A percentile compares a stretch with the other conserved stretches of the same genome.
These are phyloP conservation scores for Anthracocystis setariae DNA, from an alignment of 1,284 basidiomycete genomes.

Conservation along the genomic window DNA sequence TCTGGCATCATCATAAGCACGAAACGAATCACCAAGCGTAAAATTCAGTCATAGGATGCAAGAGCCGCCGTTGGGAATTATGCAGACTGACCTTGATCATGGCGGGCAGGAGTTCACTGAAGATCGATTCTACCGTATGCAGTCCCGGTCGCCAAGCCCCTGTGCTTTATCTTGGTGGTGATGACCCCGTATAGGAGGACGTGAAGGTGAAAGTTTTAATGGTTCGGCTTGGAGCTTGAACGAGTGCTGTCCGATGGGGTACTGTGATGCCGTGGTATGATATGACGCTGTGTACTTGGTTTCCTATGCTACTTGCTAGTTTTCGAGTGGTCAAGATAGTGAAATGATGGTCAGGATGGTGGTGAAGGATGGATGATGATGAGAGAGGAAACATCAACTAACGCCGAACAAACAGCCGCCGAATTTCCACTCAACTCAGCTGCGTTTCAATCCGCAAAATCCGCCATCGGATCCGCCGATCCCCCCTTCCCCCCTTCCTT, in stretches of 20 bases:
- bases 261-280: no score
- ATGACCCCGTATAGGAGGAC: no score
- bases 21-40: not conserved
- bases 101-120: slow-evolving; percentile 7
- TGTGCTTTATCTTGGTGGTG: no score
- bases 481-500: no score
- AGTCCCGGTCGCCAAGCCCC: no score
- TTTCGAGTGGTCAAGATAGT: no score
- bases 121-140: not conserved
- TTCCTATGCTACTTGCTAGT: no score
- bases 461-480: slow-evolving; percentile 36
- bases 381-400: slow-evolving; percentile 3
- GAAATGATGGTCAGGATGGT: not conserved
- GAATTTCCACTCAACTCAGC: not conserved
- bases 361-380: not conserved
- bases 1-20: slow-evolving; percentile 18
- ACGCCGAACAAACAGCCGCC: slow-evolving; percentile 9
- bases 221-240: no score
- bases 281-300: no score
- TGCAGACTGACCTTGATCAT: slow-evolving; percentile 37
- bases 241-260: no score
- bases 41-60: not conserved
- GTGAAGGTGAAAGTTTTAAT: no score
- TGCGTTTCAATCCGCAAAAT: slow-evolving; percentile 12
- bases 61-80: not conserved